Evolutionary conservation across 192 early-diverging fungal genomes (phyloP), one percentile per base, ranked within the genome.

Genomic region (Diversispora eburnea): DNA sequence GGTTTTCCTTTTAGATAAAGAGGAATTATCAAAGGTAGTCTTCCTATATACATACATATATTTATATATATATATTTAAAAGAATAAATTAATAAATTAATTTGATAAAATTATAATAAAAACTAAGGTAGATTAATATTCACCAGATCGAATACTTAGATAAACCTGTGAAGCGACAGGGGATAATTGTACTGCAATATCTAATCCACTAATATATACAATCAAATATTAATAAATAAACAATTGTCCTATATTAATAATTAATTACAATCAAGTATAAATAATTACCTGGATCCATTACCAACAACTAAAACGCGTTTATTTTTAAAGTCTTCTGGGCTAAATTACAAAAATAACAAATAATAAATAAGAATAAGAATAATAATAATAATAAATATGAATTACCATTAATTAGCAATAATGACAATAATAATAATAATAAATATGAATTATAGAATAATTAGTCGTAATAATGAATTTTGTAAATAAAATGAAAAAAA

Each of bases 231-330:
- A 51, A 51, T 51, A 12, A 51, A 13, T 5, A 51, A 51, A 51
- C 5, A 51, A 51, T 13, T 49, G 7, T 49, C 3, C 13, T 49
- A 49, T 49, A 49, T 49, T 8, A 49, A 10, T 13, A 10, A 10
- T 10, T 3, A 49, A 49, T 49, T 13, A 13, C 48, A 49, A 49
- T 13, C 13, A 10, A 49, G 3, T 8, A 10, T 49, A 49, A 10
- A 49, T 49, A 10, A 8, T 10, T 51, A 51, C 49, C 49, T 51
- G n/a, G 85, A 88, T 3, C 88, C 88, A 33, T 82, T 64, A 41
- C 86, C 88, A 46, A 89, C 82, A 3, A 89, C 79, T 1, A 88
- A 59, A 2, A 89, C 84, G 4, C 79, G 79, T 71, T 86, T 83
- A 52, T 87, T 82, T 52, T 79, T 75, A 75, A 77, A 86, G 2